Conservation (phyloP, 768 basidiomycete species). For the Hortiboletus campestris region DNA sequence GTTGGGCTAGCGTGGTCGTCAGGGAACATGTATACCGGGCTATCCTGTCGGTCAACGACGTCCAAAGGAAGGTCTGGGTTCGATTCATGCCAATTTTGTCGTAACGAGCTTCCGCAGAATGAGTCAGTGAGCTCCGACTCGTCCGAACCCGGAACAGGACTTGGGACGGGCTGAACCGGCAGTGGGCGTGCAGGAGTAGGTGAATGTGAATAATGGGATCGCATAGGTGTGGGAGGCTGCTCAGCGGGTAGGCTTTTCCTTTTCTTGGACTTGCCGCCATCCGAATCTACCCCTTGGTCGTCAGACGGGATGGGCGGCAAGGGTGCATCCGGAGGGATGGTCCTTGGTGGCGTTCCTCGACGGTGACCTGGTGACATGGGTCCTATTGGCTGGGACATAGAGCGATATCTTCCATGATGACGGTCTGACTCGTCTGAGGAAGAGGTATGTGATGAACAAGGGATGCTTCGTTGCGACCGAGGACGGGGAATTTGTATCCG, state of each 20-base stretch:
- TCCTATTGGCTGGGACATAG: not conserved
- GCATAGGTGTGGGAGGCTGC: constrained; percentile 8
- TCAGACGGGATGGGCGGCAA: constrained; percentile 23
- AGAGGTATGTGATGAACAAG: not conserved
- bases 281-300: not conserved
- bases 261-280: not conserved
- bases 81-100: constrained; percentile 6
- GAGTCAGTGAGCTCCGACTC: constrained; percentile 1
- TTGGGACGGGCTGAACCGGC: constrained; percentile 19
- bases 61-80: not conserved
- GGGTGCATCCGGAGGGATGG: constrained; percentile 16
- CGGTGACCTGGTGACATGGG: constrained; percentile 1
- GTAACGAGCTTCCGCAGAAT: not conserved
- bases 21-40: constrained; percentile 13
- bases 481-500: not conserved
- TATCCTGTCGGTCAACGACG: constrained; percentile 21
- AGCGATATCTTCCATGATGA: not conserved
- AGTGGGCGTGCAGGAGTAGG: constrained; percentile 10
- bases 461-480: not conserved
- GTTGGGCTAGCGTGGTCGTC: not conserved
- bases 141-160: constrained; percentile 11
- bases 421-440: constrained; percentile 11
- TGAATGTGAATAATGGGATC: not conserved
- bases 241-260: not conserved
- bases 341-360: constrained; percentile 10